Evolutionary conservation across 352 stramenopile genomes (phyloP).

Genomic region (Pythium pyrilobum): DNA sequence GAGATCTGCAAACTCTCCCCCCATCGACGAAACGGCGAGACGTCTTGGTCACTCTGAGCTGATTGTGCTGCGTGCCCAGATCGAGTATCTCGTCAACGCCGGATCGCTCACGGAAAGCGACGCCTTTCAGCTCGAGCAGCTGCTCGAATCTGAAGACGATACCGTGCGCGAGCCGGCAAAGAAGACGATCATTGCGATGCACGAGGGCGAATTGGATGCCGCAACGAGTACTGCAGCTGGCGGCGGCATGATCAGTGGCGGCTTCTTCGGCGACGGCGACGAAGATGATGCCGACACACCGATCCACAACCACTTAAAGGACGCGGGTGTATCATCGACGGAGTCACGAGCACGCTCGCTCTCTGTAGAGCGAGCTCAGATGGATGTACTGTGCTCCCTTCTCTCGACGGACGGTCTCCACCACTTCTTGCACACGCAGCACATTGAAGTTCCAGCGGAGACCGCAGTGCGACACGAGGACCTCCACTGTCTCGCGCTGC

Average conservation of each 20-base stretch:
- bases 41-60: slow-evolving; percentile 6
- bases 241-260: slow-evolving; percentile 27
- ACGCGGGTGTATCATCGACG: slow-evolving; percentile 6
- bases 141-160: slow-evolving; percentile 49
- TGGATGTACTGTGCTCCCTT: slow-evolving; percentile 79
- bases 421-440: slow-evolving; percentile 55
- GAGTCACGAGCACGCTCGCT: slow-evolving; percentile 16
- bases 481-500: slow-evolving; percentile 67
- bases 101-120: slow-evolving; percentile 56
- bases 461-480: slow-evolving; percentile 42
- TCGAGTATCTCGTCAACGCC: slow-evolving; percentile 72
- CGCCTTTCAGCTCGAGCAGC: slow-evolving; percentile 63
- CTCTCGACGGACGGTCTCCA: slow-evolving; percentile 68
- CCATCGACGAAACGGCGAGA: too few species aligned
- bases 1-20: neutral
- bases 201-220: slow-evolving; percentile 43
- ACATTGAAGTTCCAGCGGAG: slow-evolving; percentile 38
- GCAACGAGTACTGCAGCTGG: slow-evolving; percentile 11
- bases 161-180: slow-evolving; percentile 37
- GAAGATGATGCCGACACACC: neutral
- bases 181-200: slow-evolving; percentile 58
- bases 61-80: slow-evolving; percentile 61
- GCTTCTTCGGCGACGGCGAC: slow-evolving; percentile 20
- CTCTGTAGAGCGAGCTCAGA: slow-evolving; percentile 31
- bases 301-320: slow-evolving; percentile 6